phyloP scores from a whole-genome alignment of 2,329 filamentous ascomycete species.

The Diaporthe vaccinii region DNA sequence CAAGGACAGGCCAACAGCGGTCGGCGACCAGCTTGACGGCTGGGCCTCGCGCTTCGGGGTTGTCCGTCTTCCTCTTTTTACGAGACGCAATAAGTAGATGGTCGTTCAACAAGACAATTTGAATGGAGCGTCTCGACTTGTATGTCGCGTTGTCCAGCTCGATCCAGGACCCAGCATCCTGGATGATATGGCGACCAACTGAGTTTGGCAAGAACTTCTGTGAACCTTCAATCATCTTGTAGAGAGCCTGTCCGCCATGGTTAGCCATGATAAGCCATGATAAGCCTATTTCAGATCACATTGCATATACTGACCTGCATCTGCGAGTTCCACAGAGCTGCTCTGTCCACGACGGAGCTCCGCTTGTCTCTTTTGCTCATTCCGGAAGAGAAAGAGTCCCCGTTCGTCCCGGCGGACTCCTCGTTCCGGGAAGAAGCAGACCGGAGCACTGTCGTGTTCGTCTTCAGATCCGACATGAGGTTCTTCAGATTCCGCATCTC shows the following conservation, averaged over 20 bases:
- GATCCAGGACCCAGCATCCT: slow-evolving; percentile 94
- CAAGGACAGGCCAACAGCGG: slow-evolving; percentile 92
- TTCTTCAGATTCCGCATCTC: slow-evolving; percentile 94
- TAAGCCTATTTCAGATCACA: not conserved
- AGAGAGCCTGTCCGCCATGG: slow-evolving; percentile 71
- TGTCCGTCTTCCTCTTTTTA: slow-evolving; percentile 91
- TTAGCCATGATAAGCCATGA: slow-evolving; percentile 9
- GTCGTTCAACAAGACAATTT: slow-evolving; percentile 94
- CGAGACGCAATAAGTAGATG: slow-evolving; percentile 91
- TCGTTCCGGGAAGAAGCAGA: slow-evolving; percentile 68
- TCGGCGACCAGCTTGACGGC: slow-evolving; percentile 89
- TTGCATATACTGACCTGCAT: slow-evolving; percentile 64
- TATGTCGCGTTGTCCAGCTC: slow-evolving; percentile 98
- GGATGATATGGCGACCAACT: slow-evolving; percentile 91
- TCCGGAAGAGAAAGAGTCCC: slow-evolving; percentile 62
- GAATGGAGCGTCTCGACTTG: slow-evolving; percentile 90
- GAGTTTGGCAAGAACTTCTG: slow-evolving; percentile 96
- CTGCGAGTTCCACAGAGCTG: slow-evolving; percentile 76
- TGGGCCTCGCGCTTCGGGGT: slow-evolving; percentile 64
- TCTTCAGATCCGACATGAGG: slow-evolving; percentile 92
- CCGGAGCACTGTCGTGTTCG: slow-evolving; percentile 77
- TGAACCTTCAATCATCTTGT: slow-evolving; percentile 97
- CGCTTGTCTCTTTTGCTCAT: slow-evolving; percentile 83
- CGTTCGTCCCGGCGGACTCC: slow-evolving; percentile 62
- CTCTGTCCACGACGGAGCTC: slow-evolving; percentile 84